Percentiles rank a stretch among this genome's conserved stretches.
Conservation (phyloP, 2,329 filamentous ascomycete species). For the Cladophialophora exuberans region DNA sequence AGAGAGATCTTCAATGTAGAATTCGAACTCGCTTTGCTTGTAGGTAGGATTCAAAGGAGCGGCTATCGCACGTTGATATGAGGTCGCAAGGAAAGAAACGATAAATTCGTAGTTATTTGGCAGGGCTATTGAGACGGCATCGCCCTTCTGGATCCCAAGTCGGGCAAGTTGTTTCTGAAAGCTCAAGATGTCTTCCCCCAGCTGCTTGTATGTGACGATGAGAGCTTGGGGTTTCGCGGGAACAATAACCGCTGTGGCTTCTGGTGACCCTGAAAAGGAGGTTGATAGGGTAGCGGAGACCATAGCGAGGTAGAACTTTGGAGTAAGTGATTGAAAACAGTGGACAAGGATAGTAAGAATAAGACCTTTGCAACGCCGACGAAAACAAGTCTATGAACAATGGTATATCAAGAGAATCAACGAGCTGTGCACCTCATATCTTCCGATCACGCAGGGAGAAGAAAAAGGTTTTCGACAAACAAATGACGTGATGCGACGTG, state of each 20-base stretch:
- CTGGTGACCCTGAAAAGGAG: constrained; percentile 57
- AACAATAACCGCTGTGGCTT: constrained; percentile 70
- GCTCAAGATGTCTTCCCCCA: constrained; percentile 65
- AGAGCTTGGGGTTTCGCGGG: constrained; percentile 66
- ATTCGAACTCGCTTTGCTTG: constrained; percentile 88
- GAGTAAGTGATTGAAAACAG: not conserved
- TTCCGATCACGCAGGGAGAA: not conserved
- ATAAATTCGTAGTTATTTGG: constrained; percentile 88
- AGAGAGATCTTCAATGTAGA: constrained; percentile 86
- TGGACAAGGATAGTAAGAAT: not conserved
- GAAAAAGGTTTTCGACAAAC: not conserved
- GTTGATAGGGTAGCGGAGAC: constrained; percentile 61
- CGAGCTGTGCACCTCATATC: not conserved
- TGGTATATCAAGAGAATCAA: not conserved
- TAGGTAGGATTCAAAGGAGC: constrained; percentile 87
- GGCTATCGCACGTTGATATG: constrained; percentile 82
- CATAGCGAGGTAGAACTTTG: constrained; percentile 24
- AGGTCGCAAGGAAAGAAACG: constrained; percentile 79
- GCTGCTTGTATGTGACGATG: constrained; percentile 69
- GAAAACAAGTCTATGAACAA: constrained; percentile 3
- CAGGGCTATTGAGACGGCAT: constrained; percentile 80
- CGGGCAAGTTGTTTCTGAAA: constrained; percentile 80
- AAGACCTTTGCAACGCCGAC: not conserved
- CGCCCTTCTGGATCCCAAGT: constrained; percentile 69
- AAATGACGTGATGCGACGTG: constrained; percentile 18